Base-by-base conservation (phyloP, 805 yeast species). In the Candida khao-thaluensis region DNA sequence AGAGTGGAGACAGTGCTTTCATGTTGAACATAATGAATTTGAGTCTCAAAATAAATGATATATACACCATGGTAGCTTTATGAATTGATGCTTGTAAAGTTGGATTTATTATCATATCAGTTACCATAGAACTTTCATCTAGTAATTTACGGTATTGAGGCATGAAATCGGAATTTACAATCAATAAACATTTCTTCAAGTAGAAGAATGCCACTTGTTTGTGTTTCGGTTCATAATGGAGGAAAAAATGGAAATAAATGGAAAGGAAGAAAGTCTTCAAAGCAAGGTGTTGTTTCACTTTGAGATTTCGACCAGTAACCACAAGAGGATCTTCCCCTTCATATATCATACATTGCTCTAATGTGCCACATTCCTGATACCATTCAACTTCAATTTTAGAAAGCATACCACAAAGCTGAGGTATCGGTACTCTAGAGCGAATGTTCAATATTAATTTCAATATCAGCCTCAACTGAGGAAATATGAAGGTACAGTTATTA, bases 391-490 rank as follows among this genome's bases (percentile, higher is more conserved):
- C 79, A 15, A 77, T 48, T 2, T 54, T 57, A 4, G 57, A 45
- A 4, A 76, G 30, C 12, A 56, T 47, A 1, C 50, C 45, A 18
- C 71, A 45, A 3, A 80, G 43, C 1, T 60, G 64, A 5, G 52
- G 49, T 29, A 78, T 49, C 1, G 60, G 57, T 10, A 74, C 60
- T 5, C 59, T 54, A 1, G 56, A 54, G 8, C 59, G 62, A 17
- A 79, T 60, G 45, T 71, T 62, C 30, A 76, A 54, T 3, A 74
- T 63, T 18, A 57, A 44, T 17, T 49, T 46, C 15, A 77, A 9
- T 20, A 20, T 9, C 23, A 20, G 23, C 23, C 23, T 20, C 9
- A 20, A 20, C 9, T 20, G 23, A 20, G 23, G 23, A 9, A 20
- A 20, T 20, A 20, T 20, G 9, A 20, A 20, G 6, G 23, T 20